Conservation (phyloP, 371 early-diverging fungal genomes). For the Rhizopus stolonifer region DNA sequence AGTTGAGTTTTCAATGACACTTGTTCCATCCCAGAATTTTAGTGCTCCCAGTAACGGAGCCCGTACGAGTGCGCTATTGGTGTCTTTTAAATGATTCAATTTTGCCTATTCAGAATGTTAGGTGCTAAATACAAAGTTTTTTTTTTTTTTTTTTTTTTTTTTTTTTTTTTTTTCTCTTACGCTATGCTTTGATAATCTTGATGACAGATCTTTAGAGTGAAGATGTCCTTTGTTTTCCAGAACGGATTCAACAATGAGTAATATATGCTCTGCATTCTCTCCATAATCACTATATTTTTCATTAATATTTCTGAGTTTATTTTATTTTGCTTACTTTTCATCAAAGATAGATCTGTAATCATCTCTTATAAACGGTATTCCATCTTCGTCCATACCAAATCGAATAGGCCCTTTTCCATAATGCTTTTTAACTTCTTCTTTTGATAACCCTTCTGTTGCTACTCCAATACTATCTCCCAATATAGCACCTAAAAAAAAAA, state of each 20-base stretch:
- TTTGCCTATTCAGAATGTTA: slow-evolving; percentile 19
- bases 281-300: slow-evolving; percentile 57
- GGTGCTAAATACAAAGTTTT: slow-evolving; percentile 27
- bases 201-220: slow-evolving; percentile 50
- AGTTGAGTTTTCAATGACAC: slow-evolving; percentile 57
- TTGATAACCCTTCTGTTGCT: slow-evolving; percentile 67
- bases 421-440: slow-evolving; percentile 30
- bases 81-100: slow-evolving; percentile 36
- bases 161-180: slow-evolving; percentile 55
- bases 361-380: slow-evolving; percentile 38
- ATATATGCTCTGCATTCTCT: slow-evolving; percentile 67
- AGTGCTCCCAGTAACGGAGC: slow-evolving; percentile 59
- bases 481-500: slow-evolving; percentile 51
- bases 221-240: slow-evolving; percentile 53
- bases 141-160: slow-evolving; percentile 54
- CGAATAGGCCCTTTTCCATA: slow-evolving; percentile 64
- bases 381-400: slow-evolving; percentile 56
- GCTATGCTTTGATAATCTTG: slow-evolving; percentile 48
- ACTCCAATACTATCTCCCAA: slow-evolving; percentile 71
- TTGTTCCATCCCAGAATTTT: slow-evolving; percentile 64
- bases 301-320: slow-evolving; percentile 18
- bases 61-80: slow-evolving; percentile 68
- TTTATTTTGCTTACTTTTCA: slow-evolving; percentile 51
- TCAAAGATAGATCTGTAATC: slow-evolving; percentile 37
- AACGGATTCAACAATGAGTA: slow-evolving; percentile 57